Percentiles rank a stretch among this genome's conserved stretches.
Evolutionary conservation across 768 basidiomycete genomes (phyloP).

Genomic region (Phaeotremella skinneri): DNA sequence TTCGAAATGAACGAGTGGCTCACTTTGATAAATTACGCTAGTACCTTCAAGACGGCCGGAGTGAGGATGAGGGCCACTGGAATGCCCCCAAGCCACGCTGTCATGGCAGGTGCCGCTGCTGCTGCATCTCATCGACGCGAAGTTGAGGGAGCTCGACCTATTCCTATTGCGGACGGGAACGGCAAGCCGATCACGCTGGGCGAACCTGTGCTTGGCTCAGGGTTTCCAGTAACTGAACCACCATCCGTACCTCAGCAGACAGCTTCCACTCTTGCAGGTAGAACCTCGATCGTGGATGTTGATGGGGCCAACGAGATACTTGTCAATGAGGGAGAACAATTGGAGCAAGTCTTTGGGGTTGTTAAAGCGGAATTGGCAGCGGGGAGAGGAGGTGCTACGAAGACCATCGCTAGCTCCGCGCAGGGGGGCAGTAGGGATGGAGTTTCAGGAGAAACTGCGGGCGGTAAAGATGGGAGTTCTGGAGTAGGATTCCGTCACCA

Average conservation of each 20-base stretch:
- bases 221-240: too few relatives aligned
- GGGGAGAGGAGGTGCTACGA: constrained; percentile 46
- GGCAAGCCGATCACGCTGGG: too few relatives aligned
- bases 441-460: not conserved
- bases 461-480: not conserved
- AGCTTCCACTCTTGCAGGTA: not conserved
- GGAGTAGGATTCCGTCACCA: constrained; percentile 13
- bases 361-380: constrained; percentile 81
- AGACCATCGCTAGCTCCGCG: too few relatives aligned
- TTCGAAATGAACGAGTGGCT: constrained; percentile 86
- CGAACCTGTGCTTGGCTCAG: too few relatives aligned
- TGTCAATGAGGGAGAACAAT: constrained; percentile 38
- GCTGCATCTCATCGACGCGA: constrained; percentile 74
- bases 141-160: constrained; percentile 3
- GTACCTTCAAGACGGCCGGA: constrained; percentile 80
- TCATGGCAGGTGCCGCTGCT: constrained; percentile 78
- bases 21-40: constrained; percentile 86
- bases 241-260: too few relatives aligned
- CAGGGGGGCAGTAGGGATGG: not conserved
- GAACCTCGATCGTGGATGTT: constrained; percentile 20
- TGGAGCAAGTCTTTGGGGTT: constrained; percentile 73
- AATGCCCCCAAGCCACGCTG: constrained; percentile 68
- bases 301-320: constrained; percentile 25
- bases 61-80: constrained; percentile 73
- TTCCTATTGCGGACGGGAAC: not conserved